These are phyloP conservation scores for Escovopsis weberi DNA, from an alignment of 2,329 filamentous ascomycete genomes.

Conservation along the genomic window DNA sequence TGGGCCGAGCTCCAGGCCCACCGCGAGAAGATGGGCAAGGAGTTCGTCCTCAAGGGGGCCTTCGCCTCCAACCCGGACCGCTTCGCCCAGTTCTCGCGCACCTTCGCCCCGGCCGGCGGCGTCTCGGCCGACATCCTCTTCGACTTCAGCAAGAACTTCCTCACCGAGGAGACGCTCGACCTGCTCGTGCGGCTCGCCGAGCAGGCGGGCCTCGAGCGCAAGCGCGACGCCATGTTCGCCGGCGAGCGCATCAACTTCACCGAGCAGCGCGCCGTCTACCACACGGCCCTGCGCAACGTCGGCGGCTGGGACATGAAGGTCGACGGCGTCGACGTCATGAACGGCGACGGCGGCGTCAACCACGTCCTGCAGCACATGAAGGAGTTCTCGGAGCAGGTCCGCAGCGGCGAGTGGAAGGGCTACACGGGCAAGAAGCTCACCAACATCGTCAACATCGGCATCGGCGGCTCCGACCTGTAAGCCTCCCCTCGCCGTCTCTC, in stretches of 20 bases:
- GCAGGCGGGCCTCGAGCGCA: slow-evolving; percentile 80
- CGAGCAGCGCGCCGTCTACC: slow-evolving; percentile 89
- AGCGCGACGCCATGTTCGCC: slow-evolving; percentile 93
- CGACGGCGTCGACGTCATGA: slow-evolving; percentile 85
- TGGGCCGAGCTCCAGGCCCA: slow-evolving; percentile 89
- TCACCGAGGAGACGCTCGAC: slow-evolving; percentile 81
- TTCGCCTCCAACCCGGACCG: slow-evolving; percentile 80
- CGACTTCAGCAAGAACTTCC: slow-evolving; percentile 98
- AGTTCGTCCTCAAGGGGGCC: slow-evolving; percentile 83
- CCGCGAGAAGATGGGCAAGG: slow-evolving; percentile 72
- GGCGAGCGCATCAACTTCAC: slow-evolving; percentile 99
- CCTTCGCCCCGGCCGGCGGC: slow-evolving; percentile 59
- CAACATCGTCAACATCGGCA: slow-evolving; percentile 93
- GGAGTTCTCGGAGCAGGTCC: slow-evolving; percentile 89
- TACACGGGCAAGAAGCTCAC: slow-evolving; percentile 95
- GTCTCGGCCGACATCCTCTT: slow-evolving; percentile 85
- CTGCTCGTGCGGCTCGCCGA: slow-evolving; percentile 81
- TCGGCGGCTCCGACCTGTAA: slow-evolving; percentile 95
- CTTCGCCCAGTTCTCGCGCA: slow-evolving; percentile 80
- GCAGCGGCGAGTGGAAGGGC: slow-evolving; percentile 92
- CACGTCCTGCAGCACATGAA: slow-evolving; percentile 93
- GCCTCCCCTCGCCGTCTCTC: slow-evolving; percentile 19
- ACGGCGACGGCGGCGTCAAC: slow-evolving; percentile 76
- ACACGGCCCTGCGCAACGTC: slow-evolving; percentile 85
- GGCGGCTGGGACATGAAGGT: slow-evolving; percentile 71